A percentile compares a stretch with the other conserved stretches of the same genome.
Evolutionary conservation across 352 stramenopile genomes (phyloP).

Genomic region (Phytopythium montanum): DNA sequence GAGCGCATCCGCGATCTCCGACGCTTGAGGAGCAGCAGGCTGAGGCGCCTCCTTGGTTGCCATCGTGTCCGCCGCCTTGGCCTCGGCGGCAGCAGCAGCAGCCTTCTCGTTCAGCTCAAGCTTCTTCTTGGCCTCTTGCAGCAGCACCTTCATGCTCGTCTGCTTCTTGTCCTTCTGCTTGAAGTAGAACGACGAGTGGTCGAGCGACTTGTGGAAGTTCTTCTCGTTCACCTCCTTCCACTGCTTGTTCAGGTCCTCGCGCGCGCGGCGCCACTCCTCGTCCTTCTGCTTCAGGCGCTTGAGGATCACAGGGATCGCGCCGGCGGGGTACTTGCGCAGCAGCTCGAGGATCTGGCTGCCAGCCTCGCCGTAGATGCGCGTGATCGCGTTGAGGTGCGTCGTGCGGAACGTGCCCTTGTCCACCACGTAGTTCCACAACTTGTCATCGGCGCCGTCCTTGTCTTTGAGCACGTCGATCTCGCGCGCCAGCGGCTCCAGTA

Average conservation of each 20-base stretch:
- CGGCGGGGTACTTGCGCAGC: constrained; percentile 94
- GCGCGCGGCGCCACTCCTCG: constrained; percentile 92
- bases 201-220: constrained; percentile 99
- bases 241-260: constrained; percentile 94
- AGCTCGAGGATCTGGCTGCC: constrained; percentile 91
- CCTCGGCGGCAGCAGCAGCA: constrained; percentile 8
- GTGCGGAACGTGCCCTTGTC: constrained; percentile 94
- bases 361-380: constrained; percentile 96
- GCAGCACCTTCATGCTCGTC: constrained; percentile 93
- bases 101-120: constrained; percentile 61
- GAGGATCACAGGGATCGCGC: constrained; percentile 97
- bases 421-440: constrained; percentile 89
- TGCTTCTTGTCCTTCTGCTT: constrained; percentile 98
- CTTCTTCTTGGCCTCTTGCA: constrained; percentile 87
- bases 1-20: constrained; percentile 57
- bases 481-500: constrained; percentile 94
- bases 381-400: constrained; percentile 98
- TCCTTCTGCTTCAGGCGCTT: constrained; percentile 99
- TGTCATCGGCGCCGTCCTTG: constrained; percentile 70
- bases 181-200: constrained; percentile 99
- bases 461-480: constrained; percentile 91
- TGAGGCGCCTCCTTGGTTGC: not conserved
- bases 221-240: constrained; percentile 98
- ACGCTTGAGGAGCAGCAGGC: constrained; percentile 33
- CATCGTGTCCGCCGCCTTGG: constrained; percentile 18